phyloP scores from a whole-genome alignment of 345 rosid genomes.

The Gynandropsis gynandra region DNA sequence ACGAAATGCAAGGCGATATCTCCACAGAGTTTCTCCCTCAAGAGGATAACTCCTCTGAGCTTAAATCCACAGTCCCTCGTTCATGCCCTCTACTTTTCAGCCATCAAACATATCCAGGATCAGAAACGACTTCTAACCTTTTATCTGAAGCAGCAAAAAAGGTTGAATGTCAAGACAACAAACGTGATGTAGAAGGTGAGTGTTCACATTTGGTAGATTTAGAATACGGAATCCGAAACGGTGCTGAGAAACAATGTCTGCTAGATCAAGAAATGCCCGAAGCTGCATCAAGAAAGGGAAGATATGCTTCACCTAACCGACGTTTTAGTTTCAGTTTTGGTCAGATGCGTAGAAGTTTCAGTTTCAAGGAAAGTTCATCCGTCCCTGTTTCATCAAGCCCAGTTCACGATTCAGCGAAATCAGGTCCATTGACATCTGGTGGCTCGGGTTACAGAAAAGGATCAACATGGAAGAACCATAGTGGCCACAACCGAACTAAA shows the following conservation, averaged over 20 bases:
- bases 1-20: constrained; percentile 21
- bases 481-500: constrained; percentile 38
- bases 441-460: constrained; percentile 26
- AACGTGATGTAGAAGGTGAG: constrained; percentile 17
- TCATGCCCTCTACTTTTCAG: constrained; percentile 40
- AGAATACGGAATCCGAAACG: constrained; percentile 18
- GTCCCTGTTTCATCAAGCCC: constrained; percentile 37
- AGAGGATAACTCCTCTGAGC: constrained; percentile 26
- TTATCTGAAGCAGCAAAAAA: constrained; percentile 26
- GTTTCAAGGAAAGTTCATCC: constrained; percentile 62
- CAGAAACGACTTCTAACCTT: constrained; percentile 21
- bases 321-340: constrained; percentile 82
- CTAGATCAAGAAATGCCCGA: constrained; percentile 35
- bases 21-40: constrained; percentile 26
- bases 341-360: constrained; percentile 69
- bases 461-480: constrained; percentile 34
- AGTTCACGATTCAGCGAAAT: constrained; percentile 41
- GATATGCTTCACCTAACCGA: constrained; percentile 52
- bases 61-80: constrained; percentile 27
- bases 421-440: constrained; percentile 54
- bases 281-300: constrained; percentile 28
- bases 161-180: constrained; percentile 8
- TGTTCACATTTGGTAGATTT: constrained; percentile 21
- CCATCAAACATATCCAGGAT: constrained; percentile 25
- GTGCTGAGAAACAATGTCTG: constrained; percentile 27